Evolutionary conservation across 176 grass and related monocot genomes (phyloP), one percentile per base, ranked within the genome.

Genomic region (Musa itinerans): DNA sequence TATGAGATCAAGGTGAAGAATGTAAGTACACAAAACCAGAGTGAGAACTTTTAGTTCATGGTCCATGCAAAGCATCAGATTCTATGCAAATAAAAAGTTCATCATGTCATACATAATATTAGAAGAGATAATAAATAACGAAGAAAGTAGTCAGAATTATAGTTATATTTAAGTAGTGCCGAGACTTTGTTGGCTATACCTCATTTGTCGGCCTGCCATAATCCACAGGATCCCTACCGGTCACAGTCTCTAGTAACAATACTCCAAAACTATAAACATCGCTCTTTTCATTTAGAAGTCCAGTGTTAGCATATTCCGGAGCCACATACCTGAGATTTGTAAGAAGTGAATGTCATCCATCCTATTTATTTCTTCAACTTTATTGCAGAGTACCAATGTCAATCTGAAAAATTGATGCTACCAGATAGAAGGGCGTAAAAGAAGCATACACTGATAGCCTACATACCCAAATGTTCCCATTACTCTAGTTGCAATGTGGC

Each of bases 191-290:
- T 69, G 2, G n/a, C 53, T 27, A 29, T 93, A 99, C 95, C 95
- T 99, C 95, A 77, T 83, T 99, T 62, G 80, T 68, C 19, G 90
- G 80, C 25, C 88, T 85, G 68, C 84, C 86, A 74, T 94, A 92
- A 83, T 99, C 95, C 69, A 99, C 89, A 81, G 90, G 95, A 76
- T 89, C 89, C 65, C 91, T 93, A 78, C 95, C 95, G 0, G 91
- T 99, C 54, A 99, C 95, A 55, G 90, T 85, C 87, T 99, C 95
- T 76, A 99, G 74, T 29, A 99, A 86, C 11, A 99, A 83, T 69
- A 99, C 85, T 19, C 95, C 95, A 24, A 99, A 99, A 89, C 95
- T 94, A 69, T 99, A 99, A 64, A 99, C 91, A 54, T 99, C 95
- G 21, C 95, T 99, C 84, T 99, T 99, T 83, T 99, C 95, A 83